Evolutionary conservation across 768 basidiomycete genomes (phyloP).

Genomic region (Lactarius sp.): DNA sequence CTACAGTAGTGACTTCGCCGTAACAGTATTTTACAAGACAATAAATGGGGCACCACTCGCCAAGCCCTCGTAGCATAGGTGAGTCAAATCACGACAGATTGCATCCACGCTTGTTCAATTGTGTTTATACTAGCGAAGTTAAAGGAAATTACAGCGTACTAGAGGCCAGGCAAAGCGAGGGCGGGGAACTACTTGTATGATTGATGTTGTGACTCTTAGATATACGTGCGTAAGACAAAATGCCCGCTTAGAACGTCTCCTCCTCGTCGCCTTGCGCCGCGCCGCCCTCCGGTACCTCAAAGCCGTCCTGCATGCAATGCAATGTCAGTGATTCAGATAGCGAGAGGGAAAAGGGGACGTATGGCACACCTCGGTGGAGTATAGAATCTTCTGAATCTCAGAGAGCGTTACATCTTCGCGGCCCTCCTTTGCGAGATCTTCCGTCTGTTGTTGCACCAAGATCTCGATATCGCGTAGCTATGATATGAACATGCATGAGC

Average conservation of each 20-base stretch:
- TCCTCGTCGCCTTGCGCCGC: slow-evolving; percentile 63
- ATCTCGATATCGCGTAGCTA: slow-evolving; percentile 97
- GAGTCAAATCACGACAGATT: neutral
- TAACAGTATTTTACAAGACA: neutral
- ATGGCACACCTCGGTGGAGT: slow-evolving; percentile 81
- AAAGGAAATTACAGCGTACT: slow-evolving; percentile 15
- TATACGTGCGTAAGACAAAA: slow-evolving; percentile 9
- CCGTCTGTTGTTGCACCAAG: slow-evolving; percentile 76
- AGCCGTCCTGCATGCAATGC: slow-evolving; percentile 63
- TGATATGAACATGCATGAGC: neutral
- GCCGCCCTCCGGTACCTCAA: slow-evolving; percentile 75
- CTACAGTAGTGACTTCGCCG: no score
- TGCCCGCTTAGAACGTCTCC: slow-evolving; percentile 58
- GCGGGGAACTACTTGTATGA: slow-evolving; percentile 19
- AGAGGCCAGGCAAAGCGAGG: slow-evolving; percentile 19
- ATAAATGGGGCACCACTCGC: neutral
- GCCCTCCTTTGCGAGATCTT: slow-evolving; percentile 51
- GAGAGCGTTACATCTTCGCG: slow-evolving; percentile 57
- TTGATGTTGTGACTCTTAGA: slow-evolving; percentile 15
- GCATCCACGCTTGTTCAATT: neutral
- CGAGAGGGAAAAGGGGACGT: neutral
- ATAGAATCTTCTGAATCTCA: slow-evolving; percentile 88
- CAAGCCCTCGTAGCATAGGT: neutral
- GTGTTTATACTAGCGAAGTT: slow-evolving; percentile 14
- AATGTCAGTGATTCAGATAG: slow-evolving; percentile 16